Base-by-base conservation (phyloP, 768 basidiomycete genomes). In the Auricularia cornea region DNA sequence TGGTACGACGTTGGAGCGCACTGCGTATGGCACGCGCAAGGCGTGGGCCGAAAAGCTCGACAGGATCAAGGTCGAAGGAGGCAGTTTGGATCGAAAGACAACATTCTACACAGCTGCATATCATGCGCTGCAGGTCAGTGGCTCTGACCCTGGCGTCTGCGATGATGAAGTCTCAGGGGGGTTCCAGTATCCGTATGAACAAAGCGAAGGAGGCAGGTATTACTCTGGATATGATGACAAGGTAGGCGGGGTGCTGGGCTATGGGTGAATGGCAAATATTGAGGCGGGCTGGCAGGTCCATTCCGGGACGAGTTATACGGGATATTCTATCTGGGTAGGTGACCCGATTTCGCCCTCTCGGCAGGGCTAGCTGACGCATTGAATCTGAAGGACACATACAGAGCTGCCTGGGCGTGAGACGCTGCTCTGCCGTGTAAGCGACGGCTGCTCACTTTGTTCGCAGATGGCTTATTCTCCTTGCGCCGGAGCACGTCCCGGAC, bases 311-410 rank as follows among this genome's bases (percentile, higher is more conserved):
- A 90, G 88, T 0, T 92, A 92, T 67, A 89, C 85, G 0, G 90
- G 89, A 0, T 92, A 92, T 70, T 90, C 89, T 0, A 89, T 85
- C 65, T 90, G 89, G 89, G 87, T 88, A 63, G 6, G 80, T 66
- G n/a, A n/a, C n/a, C n/a, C 11, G 11, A 20, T 18, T 23, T 48
- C 38, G 18, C 8, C 23, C 20, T 48, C 6, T 48, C 20, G 20
- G 44, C 23, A 8, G 38, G 8, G 62, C 31, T 6, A 4, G 12
- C 28, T 62, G 26, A 33, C 35, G 29, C n/a, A 20, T 2, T 14
- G 61, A 65, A 63, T 0, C 72, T 63, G 8, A 68, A 89, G 88
- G 89, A 93, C 68, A 91, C 85, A 0, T 93, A 81, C 72, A 84
- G 90, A 14, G 89, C 90, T 0, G 81, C 82, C 62, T 92, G 89